phyloP scores from a whole-genome alignment of 129 eudicot species.

The Heracleum sosnowskyi region DNA sequence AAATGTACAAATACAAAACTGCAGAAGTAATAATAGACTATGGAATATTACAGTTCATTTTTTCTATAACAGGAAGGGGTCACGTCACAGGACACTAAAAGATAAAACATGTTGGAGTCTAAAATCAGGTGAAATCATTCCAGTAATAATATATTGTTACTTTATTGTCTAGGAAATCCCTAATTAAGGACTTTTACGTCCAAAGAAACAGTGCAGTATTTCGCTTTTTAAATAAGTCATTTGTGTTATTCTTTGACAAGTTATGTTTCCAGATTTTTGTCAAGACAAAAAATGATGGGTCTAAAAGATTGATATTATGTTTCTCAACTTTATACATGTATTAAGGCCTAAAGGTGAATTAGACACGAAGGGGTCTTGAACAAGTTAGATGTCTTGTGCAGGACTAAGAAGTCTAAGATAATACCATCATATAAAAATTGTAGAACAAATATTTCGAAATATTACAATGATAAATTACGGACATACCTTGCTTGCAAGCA shows the following conservation, averaged over 20 bases:
- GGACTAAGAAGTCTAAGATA: neutral
- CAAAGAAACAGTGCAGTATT: neutral
- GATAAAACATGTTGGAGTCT: neutral
- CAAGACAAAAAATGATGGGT: neutral
- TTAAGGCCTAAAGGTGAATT: neutral
- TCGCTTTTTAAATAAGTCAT: neutral
- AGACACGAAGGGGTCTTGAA: neutral
- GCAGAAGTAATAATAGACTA: neutral
- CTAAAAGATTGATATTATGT: neutral
- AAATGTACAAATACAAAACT: neutral
- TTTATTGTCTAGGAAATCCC: neutral
- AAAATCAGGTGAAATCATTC: neutral
- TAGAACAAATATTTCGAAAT: neutral
- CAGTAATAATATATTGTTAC: neutral
- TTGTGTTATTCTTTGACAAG: neutral
- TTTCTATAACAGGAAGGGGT: neutral
- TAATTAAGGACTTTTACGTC: neutral
- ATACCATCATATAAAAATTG: neutral
- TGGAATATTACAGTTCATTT: neutral
- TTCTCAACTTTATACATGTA: neutral
- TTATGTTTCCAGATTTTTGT: neutral
- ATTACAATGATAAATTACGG: neutral
- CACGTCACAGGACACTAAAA: neutral
- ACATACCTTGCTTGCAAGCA: conserved; percentile 95
- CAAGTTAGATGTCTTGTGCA: neutral